Evolutionary conservation across 108 stramenopile genomes (phyloP).

Genomic region (Phaeodactylum tricornutum): DNA sequence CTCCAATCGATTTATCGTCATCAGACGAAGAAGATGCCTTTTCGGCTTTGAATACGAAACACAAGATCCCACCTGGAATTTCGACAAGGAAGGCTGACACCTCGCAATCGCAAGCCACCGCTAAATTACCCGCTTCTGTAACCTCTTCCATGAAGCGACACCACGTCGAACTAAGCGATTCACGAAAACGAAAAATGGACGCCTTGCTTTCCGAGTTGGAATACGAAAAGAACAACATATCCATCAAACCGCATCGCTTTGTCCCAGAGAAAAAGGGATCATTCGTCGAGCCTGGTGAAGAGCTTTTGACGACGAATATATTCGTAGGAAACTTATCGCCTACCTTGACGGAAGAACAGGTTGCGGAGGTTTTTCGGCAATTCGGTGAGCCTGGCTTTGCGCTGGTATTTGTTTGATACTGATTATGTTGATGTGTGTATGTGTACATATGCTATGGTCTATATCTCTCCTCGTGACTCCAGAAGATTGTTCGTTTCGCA

Average conservation of each 20-base stretch:
- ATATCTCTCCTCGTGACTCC: not conserved
- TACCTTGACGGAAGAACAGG: slow-evolving; percentile 74
- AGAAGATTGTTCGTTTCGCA: slow-evolving; percentile 5
- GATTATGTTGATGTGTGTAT: too few relatives aligned
- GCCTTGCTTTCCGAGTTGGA: slow-evolving; percentile 62
- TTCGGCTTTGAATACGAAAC: too few relatives aligned
- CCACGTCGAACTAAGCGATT: slow-evolving; percentile 24
- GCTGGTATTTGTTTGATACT: too few relatives aligned
- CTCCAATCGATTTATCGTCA: too few relatives aligned
- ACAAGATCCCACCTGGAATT: too few relatives aligned
- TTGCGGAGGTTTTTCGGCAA: slow-evolving; percentile 65
- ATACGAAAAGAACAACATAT: slow-evolving; percentile 26
- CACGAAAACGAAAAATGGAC: slow-evolving; percentile 69
- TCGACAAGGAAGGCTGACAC: too few relatives aligned
- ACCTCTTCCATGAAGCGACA: slow-evolving; percentile 57
- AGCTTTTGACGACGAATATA: slow-evolving; percentile 72
- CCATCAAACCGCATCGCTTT: not conserved
- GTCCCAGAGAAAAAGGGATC: slow-evolving; percentile 48
- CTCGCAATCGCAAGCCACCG: too few relatives aligned
- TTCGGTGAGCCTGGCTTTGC: slow-evolving; percentile 88
- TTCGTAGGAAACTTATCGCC: slow-evolving; percentile 87
- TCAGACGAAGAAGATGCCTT: too few relatives aligned
- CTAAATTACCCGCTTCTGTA: too few relatives aligned
- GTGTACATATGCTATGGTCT: too few relatives aligned
- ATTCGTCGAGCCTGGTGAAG: slow-evolving; percentile 62